Evolutionary conservation across 2,329 filamentous ascomycete species (phyloP), one percentile per base, ranked within the genome.

Genomic region (Paracorniculantispora psalliotae): DNA sequence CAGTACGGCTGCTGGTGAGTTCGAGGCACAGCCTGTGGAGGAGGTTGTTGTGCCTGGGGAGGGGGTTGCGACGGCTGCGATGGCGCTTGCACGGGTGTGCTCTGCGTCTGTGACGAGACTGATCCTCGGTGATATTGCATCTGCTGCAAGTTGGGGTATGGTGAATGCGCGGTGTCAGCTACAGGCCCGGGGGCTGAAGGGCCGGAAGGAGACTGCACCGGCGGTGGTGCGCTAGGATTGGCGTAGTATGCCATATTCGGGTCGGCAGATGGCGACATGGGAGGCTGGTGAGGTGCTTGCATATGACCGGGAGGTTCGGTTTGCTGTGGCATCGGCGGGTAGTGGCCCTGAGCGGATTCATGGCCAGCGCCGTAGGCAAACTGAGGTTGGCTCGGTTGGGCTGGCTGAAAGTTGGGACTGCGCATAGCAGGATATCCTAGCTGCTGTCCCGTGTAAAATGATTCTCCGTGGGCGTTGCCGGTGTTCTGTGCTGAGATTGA

Each of bases 361-460:
- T 73, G 69, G 6, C 73, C 64, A 5, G 79, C 75, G 15, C 68
- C 71, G 60, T 80, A 82, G 10, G 74, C 62, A 65, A 77, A 80
- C 60, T 78, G 79, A 53, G 73, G 68, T 65, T 78, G 76, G 13
- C 71, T 69, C 35, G 75, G 63, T 39, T 69, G 70, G 30, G 64
- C 66, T 30, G 67, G 78, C 52, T 63, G 59, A 10, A 67, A 65
- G 17, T 50, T 60, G 64, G 77, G 59, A 75, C 71, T 56, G 76
- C 77, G 71, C 62, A 86, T 87, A 39, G 79, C 76, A 55, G 82
- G 81, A 73, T 81, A 80, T 39, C 77, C 75, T 15, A 71, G 68
- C 44, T 82, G 76, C 64, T 87, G 88, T 37, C 85, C 84, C 15
- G 85, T 90, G 71, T 97, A 97, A 71, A 89, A 97, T 72, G 80